These are phyloP conservation scores for Mycotypha africana DNA, from an alignment of 371 early-diverging fungal species.

Conservation along the genomic window DNA sequence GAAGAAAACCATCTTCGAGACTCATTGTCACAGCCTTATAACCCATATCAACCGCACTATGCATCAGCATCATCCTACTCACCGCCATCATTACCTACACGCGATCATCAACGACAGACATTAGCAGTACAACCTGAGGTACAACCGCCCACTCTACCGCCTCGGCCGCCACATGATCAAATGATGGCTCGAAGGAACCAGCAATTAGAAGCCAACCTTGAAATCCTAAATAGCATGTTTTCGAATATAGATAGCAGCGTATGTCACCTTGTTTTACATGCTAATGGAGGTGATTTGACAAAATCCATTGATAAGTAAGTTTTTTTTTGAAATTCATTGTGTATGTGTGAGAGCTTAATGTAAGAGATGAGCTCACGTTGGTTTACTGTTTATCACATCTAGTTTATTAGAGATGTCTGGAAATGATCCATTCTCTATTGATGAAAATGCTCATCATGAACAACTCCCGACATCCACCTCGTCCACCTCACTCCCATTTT, in stretches of 20 bases:
- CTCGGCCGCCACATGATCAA: slow-evolving; percentile 10
- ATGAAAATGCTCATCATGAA: too few relatives aligned
- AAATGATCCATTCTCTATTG: too few relatives aligned
- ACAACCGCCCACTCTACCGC: too few relatives aligned
- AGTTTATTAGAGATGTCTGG: slow-evolving; percentile 20
- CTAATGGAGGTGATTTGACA: slow-evolving; percentile 51
- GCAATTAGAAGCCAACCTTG: slow-evolving; percentile 43
- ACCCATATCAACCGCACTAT: slow-evolving; percentile 4
- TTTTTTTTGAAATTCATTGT: neutral
- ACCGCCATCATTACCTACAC: too few relatives aligned
- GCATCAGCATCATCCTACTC: slow-evolving; percentile 1
- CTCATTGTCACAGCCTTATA: slow-evolving; percentile 16
- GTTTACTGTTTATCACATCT: neutral
- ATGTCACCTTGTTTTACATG: slow-evolving; percentile 60
- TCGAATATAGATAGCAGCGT: slow-evolving; percentile 60
- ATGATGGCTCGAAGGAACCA: slow-evolving; percentile 1
- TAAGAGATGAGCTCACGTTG: neutral
- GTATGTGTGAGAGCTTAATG: neutral
- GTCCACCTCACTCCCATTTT: too few relatives aligned
- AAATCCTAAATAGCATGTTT: slow-evolving; percentile 59
- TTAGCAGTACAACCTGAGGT: too few relatives aligned
- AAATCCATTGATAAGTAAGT: slow-evolving; percentile 40
- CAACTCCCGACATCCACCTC: too few relatives aligned
- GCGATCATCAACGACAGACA: too few relatives aligned
- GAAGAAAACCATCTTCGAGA: slow-evolving; percentile 8